Evolutionary conservation across 371 early-diverging fungal genomes (phyloP).

Genomic region (Circinella umbellata): DNA sequence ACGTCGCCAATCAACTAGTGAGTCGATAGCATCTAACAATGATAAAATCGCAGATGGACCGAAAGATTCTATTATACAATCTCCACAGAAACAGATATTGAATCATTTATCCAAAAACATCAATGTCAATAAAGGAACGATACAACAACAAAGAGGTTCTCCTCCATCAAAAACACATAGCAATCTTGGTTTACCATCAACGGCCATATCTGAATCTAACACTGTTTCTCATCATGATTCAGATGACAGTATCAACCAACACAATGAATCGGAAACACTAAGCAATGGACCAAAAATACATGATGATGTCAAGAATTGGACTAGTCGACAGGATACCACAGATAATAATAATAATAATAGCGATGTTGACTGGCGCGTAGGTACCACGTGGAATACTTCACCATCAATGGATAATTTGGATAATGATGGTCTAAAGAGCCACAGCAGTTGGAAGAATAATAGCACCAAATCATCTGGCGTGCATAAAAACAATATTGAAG

Average conservation of each 20-base stretch:
- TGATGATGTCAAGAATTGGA: not conserved
- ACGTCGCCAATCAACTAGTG: not conserved
- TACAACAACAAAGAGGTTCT: not conserved
- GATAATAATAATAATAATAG: not conserved
- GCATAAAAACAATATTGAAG: not conserved
- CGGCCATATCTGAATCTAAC: too few relatives aligned
- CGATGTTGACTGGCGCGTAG: not conserved
- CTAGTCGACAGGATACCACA: not conserved
- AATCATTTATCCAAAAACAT: slow-evolving; percentile 3
- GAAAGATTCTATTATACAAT: not conserved
- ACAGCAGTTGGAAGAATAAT: not conserved
- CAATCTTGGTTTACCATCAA: not conserved
- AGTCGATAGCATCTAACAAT: not conserved
- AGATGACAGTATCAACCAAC: too few relatives aligned
- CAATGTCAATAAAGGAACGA: not conserved
- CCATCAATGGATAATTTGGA: not conserved
- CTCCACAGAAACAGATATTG: not conserved
- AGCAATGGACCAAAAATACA: not conserved
- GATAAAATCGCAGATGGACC: not conserved
- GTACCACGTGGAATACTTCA: not conserved
- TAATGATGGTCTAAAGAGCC: not conserved
- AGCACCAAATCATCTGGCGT: not conserved
- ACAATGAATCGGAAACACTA: too few relatives aligned
- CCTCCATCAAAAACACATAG: not conserved
- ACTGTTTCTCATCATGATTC: too few relatives aligned